Evolutionary conservation across 805 yeast genomes (phyloP), one percentile per base, ranked within the genome.

Genomic region (Spathaspora hagerdaliae): DNA sequence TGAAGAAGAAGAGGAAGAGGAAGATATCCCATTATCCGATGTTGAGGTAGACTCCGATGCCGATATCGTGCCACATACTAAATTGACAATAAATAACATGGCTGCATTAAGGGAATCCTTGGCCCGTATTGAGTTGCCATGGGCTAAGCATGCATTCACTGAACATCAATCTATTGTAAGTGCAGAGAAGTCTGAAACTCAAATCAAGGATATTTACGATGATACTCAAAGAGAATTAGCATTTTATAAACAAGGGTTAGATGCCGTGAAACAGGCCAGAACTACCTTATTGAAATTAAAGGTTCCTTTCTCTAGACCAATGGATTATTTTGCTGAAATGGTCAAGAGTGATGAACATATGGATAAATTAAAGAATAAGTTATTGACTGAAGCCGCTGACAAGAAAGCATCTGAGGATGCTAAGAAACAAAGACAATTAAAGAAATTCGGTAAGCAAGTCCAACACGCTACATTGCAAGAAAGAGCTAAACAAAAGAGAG

Each of bases 311-410:
- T 76, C 95, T 27, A 81, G 99, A 65, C 99, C 99, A 33, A 71
- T 80, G 58, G 99, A 94, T 64, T 94, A 88, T 66, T 94, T 94
- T 71, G 99, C 99, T 14, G 99, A 94, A 69, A 94, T 94, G 99
- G 87, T 90, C 49, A 94, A 94, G 73, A 84, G 91, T 44, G 99
- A 94, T 66, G 97, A 89, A 65, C 99, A 94, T 67, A 94, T 94
- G 99, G 97, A 89, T 60, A 87, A 82, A 68, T 78, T 94, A 61
- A 90, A 88, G 75, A 71, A 74, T 59, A 89, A 87, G 67, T 76
- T 92, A 56, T 75, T 90, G 38, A 77, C 81, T 52, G 97, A 89
- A 63, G 85, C 85, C 29, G 75, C 84, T 46, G 86, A 85, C 64
- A 88, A 88, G 81, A 87, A 85, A 67, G 96, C 96, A 1, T 77